Percentiles rank a stretch among this genome's conserved stretches.
Conservation (phyloP, 1,139 yeast species). For the Candida freyschussii region DNA sequence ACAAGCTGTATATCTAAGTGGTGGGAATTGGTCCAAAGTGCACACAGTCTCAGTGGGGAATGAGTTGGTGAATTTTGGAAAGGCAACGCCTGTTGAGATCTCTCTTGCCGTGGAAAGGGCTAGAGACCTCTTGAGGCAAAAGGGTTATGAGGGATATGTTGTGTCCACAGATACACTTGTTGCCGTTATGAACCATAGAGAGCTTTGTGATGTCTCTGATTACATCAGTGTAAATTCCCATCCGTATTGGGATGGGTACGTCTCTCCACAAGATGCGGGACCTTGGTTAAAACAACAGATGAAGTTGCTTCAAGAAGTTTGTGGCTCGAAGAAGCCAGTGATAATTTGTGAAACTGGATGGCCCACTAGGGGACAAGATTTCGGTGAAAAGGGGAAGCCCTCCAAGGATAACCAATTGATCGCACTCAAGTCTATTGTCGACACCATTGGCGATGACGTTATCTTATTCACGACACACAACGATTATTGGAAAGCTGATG, state of each 20-base stretch:
- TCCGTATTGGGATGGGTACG: conserved; percentile 71
- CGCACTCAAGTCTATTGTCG: conserved; percentile 52
- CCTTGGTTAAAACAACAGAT: conserved; percentile 63
- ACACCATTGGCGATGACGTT: conserved; percentile 46
- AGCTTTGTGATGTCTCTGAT: conserved; percentile 61
- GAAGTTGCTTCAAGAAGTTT: conserved; percentile 52
- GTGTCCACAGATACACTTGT: conserved; percentile 79
- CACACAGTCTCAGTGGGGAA: conserved; percentile 73
- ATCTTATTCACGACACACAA: conserved; percentile 66
- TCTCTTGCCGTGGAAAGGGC: conserved; percentile 48
- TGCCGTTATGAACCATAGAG: conserved; percentile 63
- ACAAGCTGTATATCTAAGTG: conserved; percentile 48
- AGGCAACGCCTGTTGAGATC: conserved; percentile 52
- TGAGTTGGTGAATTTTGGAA: conserved; percentile 67
- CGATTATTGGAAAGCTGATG: conserved; percentile 71
- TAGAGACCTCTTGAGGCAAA: conserved; percentile 49
- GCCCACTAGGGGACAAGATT: conserved; percentile 63
- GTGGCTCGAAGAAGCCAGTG: conserved; percentile 51
- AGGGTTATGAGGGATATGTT: conserved; percentile 60
- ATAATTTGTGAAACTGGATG: conserved; percentile 73
- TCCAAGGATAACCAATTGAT: conserved; percentile 53
- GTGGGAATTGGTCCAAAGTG: conserved; percentile 56
- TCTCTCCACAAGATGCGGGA: conserved; percentile 60
- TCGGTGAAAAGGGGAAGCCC: conserved; percentile 59
- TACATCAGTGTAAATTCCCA: conserved; percentile 77